Base-by-base conservation (phyloP, 2,329 filamentous ascomycete species). In the Paracoccidioides lutzii region DNA sequence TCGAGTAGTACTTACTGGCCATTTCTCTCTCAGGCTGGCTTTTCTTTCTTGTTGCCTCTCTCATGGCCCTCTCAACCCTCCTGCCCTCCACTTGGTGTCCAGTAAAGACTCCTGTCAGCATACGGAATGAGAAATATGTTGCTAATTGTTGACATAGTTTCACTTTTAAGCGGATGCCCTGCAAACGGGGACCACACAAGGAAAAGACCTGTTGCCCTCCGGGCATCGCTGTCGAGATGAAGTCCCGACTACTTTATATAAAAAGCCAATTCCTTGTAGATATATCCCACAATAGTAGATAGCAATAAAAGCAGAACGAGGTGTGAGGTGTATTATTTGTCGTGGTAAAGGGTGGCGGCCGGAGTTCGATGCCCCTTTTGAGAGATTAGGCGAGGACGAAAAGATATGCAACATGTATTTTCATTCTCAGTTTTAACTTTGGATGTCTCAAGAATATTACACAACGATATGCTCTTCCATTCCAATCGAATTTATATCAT, bases 21-120 rank as follows among this genome's bases (percentile, higher is more conserved):
- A 52, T 32, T 28, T 52, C 49, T 12, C 49, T 28, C 49, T 46
- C 35, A 7, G 40, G 43, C 5, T 22, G 43, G 14, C 22, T 3
- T n/a, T 40, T 37, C 15, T 28, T 43, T 2, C 33, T 14, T 14
- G 43, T 38, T 28, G 33, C 28, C 38, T 61, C 59, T 35, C 38
- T 53, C 38, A 62, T 52, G 10, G 59, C 58, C 15, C 56, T 59
- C 22, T 59, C 57, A 8, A 64, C 60, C 30, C 60, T 62, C 51
- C 52, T 60, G n/a, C 62, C 62, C 33, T 60, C 62, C 37, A 59
- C 60, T 28, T 61, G 61, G 22, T 57, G 59, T 37, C 61, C 60
- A 37, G 57, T 58, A 44, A 59, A 58, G 50, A 46, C 33, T 35
- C 3, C 12, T 15, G 33, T 54, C 52, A 54, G 52, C 52, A 30